phyloP scores from a whole-genome alignment of 768 basidiomycete species.

The Nidula microcarpa region DNA sequence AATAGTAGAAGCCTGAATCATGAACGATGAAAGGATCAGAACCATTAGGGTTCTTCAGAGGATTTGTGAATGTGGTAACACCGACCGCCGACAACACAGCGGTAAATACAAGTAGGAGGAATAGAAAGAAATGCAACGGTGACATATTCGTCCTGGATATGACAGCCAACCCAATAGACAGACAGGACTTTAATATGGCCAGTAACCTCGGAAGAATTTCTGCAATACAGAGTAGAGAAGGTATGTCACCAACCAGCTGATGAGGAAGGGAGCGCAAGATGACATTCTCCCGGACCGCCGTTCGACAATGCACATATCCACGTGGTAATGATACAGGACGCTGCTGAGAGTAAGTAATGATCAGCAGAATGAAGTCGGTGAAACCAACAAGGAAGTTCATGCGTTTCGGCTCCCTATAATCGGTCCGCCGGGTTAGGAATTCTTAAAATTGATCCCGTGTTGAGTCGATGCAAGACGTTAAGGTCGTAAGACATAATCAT shows the following conservation, averaged over 20 bases:
- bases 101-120: neutral
- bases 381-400: neutral
- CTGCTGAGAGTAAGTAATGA: neutral
- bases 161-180: neutral
- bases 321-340: neutral
- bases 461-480: neutral
- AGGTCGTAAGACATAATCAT: neutral
- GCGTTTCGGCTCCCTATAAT: neutral
- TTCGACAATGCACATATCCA: too few relatives aligned
- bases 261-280: too few relatives aligned
- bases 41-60: constrained; percentile 6
- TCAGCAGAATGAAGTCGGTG: neutral
- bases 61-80: constrained; percentile 4
- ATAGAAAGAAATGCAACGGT: neutral
- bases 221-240: too few relatives aligned
- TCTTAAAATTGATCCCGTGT: neutral
- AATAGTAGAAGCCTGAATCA: constrained; percentile 9
- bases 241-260: too few relatives aligned
- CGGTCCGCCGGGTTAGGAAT: too few relatives aligned
- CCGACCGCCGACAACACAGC: neutral
- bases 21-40: constrained; percentile 12
- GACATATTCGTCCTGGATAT: neutral
- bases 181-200: neutral
- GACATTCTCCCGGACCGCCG: too few relatives aligned
- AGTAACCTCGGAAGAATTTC: neutral